A percentile compares a stretch with the other conserved stretches of the same genome.
phyloP scores from a whole-genome alignment of 495 filamentous ascomycete species.

The Neurospora sp. region DNA sequence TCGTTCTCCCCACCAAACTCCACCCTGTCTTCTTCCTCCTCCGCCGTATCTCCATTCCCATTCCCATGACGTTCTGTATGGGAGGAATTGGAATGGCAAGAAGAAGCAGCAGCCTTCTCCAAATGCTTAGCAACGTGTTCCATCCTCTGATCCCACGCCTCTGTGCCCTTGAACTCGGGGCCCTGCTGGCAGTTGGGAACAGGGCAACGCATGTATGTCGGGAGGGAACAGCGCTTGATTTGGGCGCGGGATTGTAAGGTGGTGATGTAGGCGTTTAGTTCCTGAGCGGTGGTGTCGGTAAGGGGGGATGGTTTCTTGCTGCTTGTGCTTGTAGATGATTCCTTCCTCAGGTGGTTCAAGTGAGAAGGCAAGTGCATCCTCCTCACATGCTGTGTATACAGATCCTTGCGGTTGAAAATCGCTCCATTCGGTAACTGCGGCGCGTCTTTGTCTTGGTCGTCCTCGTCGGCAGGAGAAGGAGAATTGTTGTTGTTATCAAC shows the following conservation, averaged over 20 bases:
- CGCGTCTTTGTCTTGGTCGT: neutral
- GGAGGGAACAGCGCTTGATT: slow-evolving; percentile 48
- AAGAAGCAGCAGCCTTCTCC: too few relatives aligned
- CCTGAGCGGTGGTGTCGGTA: neutral
- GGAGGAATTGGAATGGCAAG: too few relatives aligned
- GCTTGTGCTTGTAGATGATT: neutral
- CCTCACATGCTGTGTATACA: slow-evolving; percentile 80
- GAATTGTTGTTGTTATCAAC: slow-evolving; percentile 7
- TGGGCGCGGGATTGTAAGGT: slow-evolving; percentile 49
- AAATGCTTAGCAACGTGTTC: slow-evolving; percentile 73
- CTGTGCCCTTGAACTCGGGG: slow-evolving; percentile 45
- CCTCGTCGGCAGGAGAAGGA: too few relatives aligned
- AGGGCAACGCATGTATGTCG: slow-evolving; percentile 53
- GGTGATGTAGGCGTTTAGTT: slow-evolving; percentile 3
- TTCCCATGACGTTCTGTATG: too few relatives aligned
- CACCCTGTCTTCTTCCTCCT: slow-evolving; percentile 15
- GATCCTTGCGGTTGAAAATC: slow-evolving; percentile 86
- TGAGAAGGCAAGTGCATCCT: slow-evolving; percentile 62
- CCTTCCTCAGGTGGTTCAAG: slow-evolving; percentile 26
- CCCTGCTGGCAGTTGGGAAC: slow-evolving; percentile 41
- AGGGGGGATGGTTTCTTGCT: neutral
- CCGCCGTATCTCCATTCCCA: too few relatives aligned
- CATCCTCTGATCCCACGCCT: slow-evolving; percentile 74
- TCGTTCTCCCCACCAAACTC: slow-evolving; percentile 30
- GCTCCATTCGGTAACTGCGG: slow-evolving; percentile 32